Evolutionary conservation across 2,329 filamentous ascomycete genomes (phyloP).

Genomic region (Didymella segeticola): DNA sequence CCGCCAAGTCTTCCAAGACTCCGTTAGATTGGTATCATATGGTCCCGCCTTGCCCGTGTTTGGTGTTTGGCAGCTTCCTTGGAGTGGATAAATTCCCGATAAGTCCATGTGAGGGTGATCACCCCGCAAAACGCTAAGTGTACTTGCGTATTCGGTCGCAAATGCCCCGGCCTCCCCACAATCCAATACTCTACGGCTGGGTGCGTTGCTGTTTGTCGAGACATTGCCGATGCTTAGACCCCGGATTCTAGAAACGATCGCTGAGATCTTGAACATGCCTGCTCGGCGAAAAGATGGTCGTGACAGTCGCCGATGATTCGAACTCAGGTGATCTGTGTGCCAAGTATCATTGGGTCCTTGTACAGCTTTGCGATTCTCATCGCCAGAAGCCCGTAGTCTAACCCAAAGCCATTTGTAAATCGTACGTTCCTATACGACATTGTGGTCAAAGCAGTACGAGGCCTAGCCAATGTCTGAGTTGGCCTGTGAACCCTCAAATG

Average conservation of each 20-base stretch:
- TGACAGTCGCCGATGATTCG: background rate
- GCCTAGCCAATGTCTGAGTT: background rate
- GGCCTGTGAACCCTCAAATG: background rate
- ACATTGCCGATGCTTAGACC: background rate
- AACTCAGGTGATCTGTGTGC: background rate
- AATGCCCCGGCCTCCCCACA: conserved; percentile 7
- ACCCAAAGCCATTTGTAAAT: too few relatives aligned
- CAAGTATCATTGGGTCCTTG: too few relatives aligned
- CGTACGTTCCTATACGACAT: background rate
- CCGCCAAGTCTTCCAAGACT: conserved; percentile 15
- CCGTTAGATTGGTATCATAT: conserved; percentile 5
- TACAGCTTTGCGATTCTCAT: too few relatives aligned
- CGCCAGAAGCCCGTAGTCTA: too few relatives aligned
- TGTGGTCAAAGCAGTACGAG: background rate
- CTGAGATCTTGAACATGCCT: too few relatives aligned
- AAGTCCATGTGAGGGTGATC: conserved; percentile 9
- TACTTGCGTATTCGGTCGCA: conserved; percentile 1
- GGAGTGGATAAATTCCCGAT: background rate
- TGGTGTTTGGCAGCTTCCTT: background rate
- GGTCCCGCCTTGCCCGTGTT: background rate
- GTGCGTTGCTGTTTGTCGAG: background rate
- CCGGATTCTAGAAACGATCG: too few relatives aligned
- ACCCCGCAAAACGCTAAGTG: conserved; percentile 10
- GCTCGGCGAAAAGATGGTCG: background rate
- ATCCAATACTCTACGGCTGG: background rate